These are phyloP conservation scores for Rhizoctonia solani DNA, from an alignment of 1,284 basidiomycete genomes.

Conservation along the genomic window DNA sequence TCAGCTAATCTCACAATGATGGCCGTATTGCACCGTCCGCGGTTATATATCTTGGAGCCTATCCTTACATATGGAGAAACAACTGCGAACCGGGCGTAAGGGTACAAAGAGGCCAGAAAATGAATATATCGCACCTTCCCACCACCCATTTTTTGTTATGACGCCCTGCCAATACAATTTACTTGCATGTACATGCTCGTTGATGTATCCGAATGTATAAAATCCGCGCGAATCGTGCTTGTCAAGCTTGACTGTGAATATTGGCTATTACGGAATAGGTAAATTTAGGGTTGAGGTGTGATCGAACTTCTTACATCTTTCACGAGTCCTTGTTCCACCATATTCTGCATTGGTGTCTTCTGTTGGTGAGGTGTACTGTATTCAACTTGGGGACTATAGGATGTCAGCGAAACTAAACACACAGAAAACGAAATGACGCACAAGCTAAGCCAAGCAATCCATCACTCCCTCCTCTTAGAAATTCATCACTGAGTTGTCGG, in stretches of 20 bases:
- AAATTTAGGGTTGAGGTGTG: neutral
- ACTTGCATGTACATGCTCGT: constrained; percentile 18
- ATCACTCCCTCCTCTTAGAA: constrained; percentile 31
- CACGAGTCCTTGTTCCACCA: constrained; percentile 36
- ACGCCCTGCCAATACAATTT: constrained; percentile 28
- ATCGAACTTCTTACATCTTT: constrained; percentile 6
- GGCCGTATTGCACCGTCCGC: constrained; percentile 27
- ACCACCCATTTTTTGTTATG: constrained; percentile 5
- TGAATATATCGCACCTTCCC: constrained; percentile 19
- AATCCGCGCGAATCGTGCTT: constrained; percentile 37
- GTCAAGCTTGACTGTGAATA: constrained; percentile 37
- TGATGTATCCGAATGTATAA: constrained; percentile 37
- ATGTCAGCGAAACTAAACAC: neutral
- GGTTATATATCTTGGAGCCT: constrained; percentile 16
- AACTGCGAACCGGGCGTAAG: neutral
- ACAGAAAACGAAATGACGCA: constrained; percentile 13
- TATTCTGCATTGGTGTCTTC: constrained; percentile 36
- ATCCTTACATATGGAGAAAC: constrained; percentile 21
- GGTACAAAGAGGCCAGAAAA: constrained; percentile 20
- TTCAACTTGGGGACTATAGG: constrained; percentile 24
- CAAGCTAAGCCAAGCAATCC: constrained; percentile 36
- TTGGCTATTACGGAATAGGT: constrained; percentile 21
- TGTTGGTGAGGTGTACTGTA: constrained; percentile 29
- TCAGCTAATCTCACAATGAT: constrained; percentile 1
- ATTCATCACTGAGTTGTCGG: constrained; percentile 26